These are phyloP conservation scores for Alternaria hordeiaustralica DNA, from an alignment of 2,329 filamentous ascomycete genomes.

Conservation along the genomic window DNA sequence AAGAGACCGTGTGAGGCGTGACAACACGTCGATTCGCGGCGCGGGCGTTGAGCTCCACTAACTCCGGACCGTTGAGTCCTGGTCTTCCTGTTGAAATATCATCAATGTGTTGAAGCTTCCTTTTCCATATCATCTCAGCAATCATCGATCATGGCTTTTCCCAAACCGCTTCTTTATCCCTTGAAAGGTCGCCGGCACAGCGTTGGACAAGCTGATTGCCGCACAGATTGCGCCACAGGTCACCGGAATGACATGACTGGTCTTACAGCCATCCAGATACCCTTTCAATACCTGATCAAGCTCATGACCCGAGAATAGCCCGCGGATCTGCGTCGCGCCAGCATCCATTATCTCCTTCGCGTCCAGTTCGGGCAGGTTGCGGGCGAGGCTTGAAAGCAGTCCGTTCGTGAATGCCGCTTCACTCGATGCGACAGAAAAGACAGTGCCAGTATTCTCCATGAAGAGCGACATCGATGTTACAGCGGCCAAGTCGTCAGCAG, in stretches of 20 bases:
- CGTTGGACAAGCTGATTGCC: slow-evolving; percentile 25
- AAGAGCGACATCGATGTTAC: slow-evolving; percentile 52
- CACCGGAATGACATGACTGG: slow-evolving; percentile 28
- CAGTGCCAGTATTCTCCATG: slow-evolving; percentile 52
- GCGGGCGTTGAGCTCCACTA: neutral
- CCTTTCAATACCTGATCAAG: slow-evolving; percentile 25
- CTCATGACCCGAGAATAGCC: slow-evolving; percentile 37
- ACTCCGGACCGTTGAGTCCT: neutral
- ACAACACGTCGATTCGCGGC: neutral
- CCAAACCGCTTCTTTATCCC: slow-evolving; percentile 21
- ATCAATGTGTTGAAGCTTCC: neutral
- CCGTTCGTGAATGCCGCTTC: slow-evolving; percentile 53
- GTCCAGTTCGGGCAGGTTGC: slow-evolving; percentile 46
- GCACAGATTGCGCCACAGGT: slow-evolving; percentile 28
- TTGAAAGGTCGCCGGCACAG: slow-evolving; percentile 22
- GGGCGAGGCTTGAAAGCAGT: slow-evolving; percentile 42
- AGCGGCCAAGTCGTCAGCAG: slow-evolving; percentile 47
- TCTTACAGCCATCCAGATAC: slow-evolving; percentile 38
- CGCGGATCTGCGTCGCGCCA: slow-evolving; percentile 54
- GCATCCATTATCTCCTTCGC: slow-evolving; percentile 47
- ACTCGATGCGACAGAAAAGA: slow-evolving; percentile 52
- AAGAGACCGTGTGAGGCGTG: neutral
- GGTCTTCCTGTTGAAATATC: neutral
- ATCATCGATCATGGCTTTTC: slow-evolving; percentile 22
- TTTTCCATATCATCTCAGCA: neutral